Conservation (phyloP, 352 stramenopile species). For the Phytophthora litchii region DNA sequence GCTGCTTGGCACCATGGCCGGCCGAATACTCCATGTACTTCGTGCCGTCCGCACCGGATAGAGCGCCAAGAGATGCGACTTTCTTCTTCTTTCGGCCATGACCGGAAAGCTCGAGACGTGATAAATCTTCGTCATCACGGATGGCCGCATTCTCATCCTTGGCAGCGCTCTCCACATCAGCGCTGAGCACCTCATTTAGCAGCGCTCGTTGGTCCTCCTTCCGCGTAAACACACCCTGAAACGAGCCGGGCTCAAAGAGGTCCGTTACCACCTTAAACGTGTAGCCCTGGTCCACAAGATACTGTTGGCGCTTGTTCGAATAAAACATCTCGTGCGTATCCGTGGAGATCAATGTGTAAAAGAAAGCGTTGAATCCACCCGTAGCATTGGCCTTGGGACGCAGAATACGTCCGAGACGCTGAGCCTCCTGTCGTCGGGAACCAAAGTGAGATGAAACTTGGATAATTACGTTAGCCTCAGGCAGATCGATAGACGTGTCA, state of each 20-base stretch:
- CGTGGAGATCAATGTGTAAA: conserved; percentile 99
- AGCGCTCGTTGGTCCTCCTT: conserved; percentile 82
- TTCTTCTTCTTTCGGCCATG: conserved; percentile 82
- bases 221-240: conserved; percentile 80
- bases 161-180: conserved; percentile 78
- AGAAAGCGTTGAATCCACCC: conserved; percentile 99
- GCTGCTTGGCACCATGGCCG: conserved; percentile 81
- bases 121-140: conserved; percentile 83
- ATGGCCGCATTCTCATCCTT: conserved; percentile 87
- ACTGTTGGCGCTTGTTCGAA: conserved; percentile 99
- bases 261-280: conserved; percentile 99
- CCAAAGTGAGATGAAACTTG: conserved; percentile 99
- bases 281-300: conserved; percentile 99
- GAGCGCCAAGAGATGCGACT: conserved; percentile 67
- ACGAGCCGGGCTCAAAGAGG: conserved; percentile 83
- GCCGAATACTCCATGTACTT: conserved; percentile 91
- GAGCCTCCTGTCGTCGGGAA: conserved; percentile 98
- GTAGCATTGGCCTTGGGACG: conserved; percentile 96
- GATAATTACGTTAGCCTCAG: conserved; percentile 99
- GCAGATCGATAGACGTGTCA: conserved; percentile 99
- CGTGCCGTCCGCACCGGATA: conserved; percentile 77
- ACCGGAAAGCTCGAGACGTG: conserved; percentile 65
- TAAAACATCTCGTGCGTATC: conserved; percentile 99
- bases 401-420: conserved; percentile 99
- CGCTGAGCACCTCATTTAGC: conserved; percentile 81